Percentiles rank a stretch among this genome's conserved stretches.
Evolutionary conservation across 192 early-diverging fungal species (phyloP).

Genomic region (Coemansia sp.): DNA sequence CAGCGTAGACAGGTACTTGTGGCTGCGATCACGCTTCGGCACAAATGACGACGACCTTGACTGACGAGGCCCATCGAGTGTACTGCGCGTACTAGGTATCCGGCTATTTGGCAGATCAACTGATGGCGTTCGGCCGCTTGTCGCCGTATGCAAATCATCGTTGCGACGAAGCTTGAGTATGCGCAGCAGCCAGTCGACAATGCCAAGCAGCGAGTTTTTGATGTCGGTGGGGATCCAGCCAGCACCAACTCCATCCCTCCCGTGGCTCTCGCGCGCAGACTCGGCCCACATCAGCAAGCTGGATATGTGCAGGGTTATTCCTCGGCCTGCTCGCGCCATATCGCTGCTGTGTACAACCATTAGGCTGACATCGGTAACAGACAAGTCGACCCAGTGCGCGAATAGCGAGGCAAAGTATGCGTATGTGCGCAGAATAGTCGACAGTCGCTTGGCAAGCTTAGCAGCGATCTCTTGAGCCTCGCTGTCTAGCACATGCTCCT

Average conservation of each 20-base stretch:
- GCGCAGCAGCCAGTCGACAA: slow-evolving; percentile 29
- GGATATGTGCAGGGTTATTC: slow-evolving; percentile 40
- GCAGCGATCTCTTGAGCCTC: slow-evolving; percentile 28
- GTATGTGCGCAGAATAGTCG: slow-evolving; percentile 44
- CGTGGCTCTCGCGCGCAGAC: slow-evolving; percentile 32
- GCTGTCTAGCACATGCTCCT: slow-evolving; percentile 26
- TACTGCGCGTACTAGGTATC: not conserved
- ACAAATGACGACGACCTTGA: not conserved
- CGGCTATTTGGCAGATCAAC: not conserved
- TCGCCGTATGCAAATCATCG: not conserved
- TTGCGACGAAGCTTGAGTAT: slow-evolving; percentile 13
- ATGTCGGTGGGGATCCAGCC: slow-evolving; percentile 28
- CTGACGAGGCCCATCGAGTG: not conserved
- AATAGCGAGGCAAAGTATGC: slow-evolving; percentile 49
- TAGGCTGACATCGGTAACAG: slow-evolving; percentile 30
- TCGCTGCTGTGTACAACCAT: slow-evolving; percentile 40
- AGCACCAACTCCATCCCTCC: not conserved
- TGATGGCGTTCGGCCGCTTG: not conserved
- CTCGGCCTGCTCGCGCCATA: slow-evolving; percentile 45
- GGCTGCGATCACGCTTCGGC: slow-evolving; percentile 23
- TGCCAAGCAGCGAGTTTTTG: slow-evolving; percentile 25
- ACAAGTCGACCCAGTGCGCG: slow-evolving; percentile 51
- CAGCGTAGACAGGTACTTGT: slow-evolving; percentile 44
- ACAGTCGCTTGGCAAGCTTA: slow-evolving; percentile 39
- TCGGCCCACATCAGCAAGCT: slow-evolving; percentile 48